These are phyloP conservation scores for Sporothrix pallida DNA, from an alignment of 2,329 filamentous ascomycete species.

Conservation along the genomic window DNA sequence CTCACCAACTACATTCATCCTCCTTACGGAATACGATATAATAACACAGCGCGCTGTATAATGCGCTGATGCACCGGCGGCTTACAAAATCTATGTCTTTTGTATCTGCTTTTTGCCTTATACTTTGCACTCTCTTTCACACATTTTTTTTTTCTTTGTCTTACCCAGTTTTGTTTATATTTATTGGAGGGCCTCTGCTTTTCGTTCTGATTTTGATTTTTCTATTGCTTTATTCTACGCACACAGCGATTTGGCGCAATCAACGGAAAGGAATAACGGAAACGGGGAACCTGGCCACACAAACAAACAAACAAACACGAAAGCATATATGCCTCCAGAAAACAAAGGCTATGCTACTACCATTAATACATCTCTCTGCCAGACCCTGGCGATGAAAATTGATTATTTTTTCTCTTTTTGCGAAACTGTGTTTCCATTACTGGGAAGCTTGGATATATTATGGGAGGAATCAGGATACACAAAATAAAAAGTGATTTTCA, in stretches of 20 bases:
- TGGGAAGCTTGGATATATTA: neutral
- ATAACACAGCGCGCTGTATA: neutral
- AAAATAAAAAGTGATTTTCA: constrained; percentile 23
- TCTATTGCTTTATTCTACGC: constrained; percentile 17
- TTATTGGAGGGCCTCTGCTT: constrained; percentile 1
- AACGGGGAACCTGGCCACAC: constrained; percentile 1
- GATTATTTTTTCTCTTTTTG: neutral
- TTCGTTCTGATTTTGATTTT: neutral
- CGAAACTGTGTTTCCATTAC: too few relatives aligned
- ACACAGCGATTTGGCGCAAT: constrained; percentile 33
- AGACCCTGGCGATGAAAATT: constrained; percentile 1
- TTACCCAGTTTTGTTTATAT: constrained; percentile 1
- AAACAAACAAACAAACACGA: neutral
- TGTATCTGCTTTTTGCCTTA: neutral
- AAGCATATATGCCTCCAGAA: neutral
- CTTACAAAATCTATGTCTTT: neutral
- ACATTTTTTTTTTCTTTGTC: neutral
- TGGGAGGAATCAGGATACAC: constrained; percentile 18
- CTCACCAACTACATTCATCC: neutral
- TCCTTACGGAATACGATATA: neutral
- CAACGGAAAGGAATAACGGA: constrained; percentile 10
- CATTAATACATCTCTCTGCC: constrained; percentile 20
- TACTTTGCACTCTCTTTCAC: neutral
- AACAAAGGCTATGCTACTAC: neutral
- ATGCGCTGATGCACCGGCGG: neutral